Evolutionary conservation across 73 alveolate species (phyloP), one percentile per base, ranked within the genome.

Genomic region (Paramecium caudatum): DNA sequence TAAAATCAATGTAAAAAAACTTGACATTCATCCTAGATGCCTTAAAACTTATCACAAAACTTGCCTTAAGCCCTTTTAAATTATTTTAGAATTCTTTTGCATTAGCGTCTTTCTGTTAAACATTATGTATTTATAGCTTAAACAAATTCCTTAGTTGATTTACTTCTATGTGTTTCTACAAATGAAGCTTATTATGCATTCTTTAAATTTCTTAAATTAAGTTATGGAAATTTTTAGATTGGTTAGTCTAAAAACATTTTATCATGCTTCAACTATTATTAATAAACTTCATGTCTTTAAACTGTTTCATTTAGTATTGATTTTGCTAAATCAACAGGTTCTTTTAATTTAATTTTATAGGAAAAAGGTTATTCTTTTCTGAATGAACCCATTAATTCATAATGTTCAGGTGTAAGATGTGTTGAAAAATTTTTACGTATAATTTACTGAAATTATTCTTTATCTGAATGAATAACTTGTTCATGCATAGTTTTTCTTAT

Each of bases 321-420:
- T 55, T 55, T 55, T 23, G 80, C 80, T 10, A 55, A 55, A 27
- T 55, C 80, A 2, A 55, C 30, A 0, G 80, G 80, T 55, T 55
- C 80, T 23, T 55, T 55, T 10, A 55, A 43, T 55, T 55, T 55
- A 27, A 55, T 10, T 55, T 55, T 55, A 16, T 55, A 37, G 0
- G 10, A 8, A 55, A 55, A 55, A 12, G 80, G 23, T 4, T 27
- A 43, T 55, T 55, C 80, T 10, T 55, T 27, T 10, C 80, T 55
- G 27, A 55, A 15, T 19, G 80, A 27, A 27, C 30, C 30, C 23
- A 55, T 55, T 9, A 55, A 27, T 55, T 55, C 23, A 21, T 43
- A 55, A 55, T 55, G 80, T 55, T 55, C 80, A 10, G 80, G 80
- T 9, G 80, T 55, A 27, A 55, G 30, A 55, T 55, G 23, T 55